Percentiles rank a stretch among this genome's conserved stretches.
phyloP scores from a whole-genome alignment of 75 land plant species.

The Cryptomeria japonica region DNA sequence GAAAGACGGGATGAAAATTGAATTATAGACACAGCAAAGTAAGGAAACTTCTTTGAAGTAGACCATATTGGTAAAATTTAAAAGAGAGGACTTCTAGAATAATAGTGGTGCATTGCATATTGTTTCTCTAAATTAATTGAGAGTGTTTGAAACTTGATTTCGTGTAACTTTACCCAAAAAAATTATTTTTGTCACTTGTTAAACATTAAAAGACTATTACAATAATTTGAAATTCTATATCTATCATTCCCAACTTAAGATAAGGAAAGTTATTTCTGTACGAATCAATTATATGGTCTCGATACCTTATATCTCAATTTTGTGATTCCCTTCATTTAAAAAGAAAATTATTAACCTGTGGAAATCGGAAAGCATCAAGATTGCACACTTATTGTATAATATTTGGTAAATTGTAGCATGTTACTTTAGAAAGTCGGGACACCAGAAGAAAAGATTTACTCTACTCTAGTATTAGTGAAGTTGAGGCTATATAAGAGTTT shows the following conservation, averaged over 20 bases:
- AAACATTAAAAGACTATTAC: not conserved
- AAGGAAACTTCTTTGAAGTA: not conserved
- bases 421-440: too few relatives aligned
- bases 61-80: not conserved
- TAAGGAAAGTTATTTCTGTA: not conserved
- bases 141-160: not conserved
- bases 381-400: not conserved
- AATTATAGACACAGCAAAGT: not conserved
- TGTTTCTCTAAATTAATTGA: not conserved
- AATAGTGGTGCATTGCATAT: not conserved
- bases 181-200: conserved; percentile 72
- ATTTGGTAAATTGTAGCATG: too few relatives aligned
- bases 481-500: not conserved
- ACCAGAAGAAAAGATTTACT: not conserved
- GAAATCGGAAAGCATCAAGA: not conserved
- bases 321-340: not conserved
- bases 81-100: not conserved
- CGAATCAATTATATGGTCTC: not conserved
- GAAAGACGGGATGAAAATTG: not conserved
- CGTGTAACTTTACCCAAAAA: conserved; percentile 82
- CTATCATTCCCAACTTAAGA: not conserved
- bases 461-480: not conserved
- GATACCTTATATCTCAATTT: not conserved
- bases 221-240: not conserved
- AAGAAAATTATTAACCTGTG: not conserved